phyloP scores from a whole-genome alignment of 1,284 basidiomycete species.

The Leccinum subfulvum region DNA sequence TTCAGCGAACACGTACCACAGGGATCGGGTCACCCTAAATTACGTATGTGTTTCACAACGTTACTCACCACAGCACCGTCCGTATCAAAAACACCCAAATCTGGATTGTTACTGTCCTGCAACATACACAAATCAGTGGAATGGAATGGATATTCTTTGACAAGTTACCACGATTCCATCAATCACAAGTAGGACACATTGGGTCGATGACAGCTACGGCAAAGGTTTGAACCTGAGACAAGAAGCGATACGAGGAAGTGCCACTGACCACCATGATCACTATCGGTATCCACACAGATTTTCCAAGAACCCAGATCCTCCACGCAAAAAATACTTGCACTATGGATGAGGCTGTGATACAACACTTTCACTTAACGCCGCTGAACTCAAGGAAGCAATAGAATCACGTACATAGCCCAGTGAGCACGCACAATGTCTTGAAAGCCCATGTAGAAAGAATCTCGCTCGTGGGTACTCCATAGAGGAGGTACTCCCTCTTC shows the following conservation, averaged over 20 bases:
- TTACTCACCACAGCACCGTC: constrained; percentile 3
- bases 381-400: not conserved
- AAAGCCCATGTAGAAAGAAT: constrained; percentile 3
- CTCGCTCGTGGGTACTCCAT: not conserved
- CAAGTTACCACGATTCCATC: not conserved
- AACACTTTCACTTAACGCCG: not conserved
- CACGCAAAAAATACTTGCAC: constrained; percentile 6
- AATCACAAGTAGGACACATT: not conserved
- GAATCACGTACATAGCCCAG: constrained; percentile 5
- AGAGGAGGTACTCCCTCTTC: constrained; percentile 4
- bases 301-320: constrained; percentile 8
- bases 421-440: constrained; percentile 6
- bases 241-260: not conserved
- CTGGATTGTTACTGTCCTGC: not conserved
- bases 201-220: not conserved
- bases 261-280: constrained; percentile 3
- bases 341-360: constrained; percentile 1
- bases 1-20: too few species aligned
- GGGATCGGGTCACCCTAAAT: not conserved
- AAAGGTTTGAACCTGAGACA: not conserved
- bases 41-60: not conserved
- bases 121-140: not conserved
- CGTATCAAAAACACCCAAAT: constrained; percentile 4
- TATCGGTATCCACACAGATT: constrained; percentile 3
- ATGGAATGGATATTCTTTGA: not conserved